Base-by-base conservation (phyloP, 805 yeast genomes). In the Wickerhamiella shivajii region DNA sequence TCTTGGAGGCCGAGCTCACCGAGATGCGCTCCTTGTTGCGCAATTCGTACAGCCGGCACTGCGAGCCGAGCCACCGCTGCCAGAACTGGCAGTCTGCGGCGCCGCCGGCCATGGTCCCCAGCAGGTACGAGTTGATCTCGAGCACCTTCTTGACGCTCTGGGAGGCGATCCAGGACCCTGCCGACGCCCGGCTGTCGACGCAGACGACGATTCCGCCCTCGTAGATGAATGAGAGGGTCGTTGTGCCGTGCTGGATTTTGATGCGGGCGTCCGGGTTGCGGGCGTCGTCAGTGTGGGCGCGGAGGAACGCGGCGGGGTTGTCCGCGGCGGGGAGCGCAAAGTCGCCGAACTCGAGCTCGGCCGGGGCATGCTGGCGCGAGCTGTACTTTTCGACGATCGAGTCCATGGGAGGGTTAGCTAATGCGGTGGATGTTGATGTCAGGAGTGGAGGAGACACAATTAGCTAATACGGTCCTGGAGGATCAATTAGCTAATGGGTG, bases 61-160 rank as follows among this genome's bases (percentile, higher is more conserved):
- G 96, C 12, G 93, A 65, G 42, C 98, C 98, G 40, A 90, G 68
- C 97, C 97, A 90, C 23, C 96, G 81, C 61, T 90, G 97, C 98
- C 98, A 90, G 60, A 67, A 90, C 58, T 90, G 98, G 66, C 98
- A 90, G 61, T 90, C 98, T 20, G 97, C 97, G 31, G 98, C 98
- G 64, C 97, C 97, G 61, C 98, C 98, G 21, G 98, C 98, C 95
- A 90, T 75, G 14, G 98, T 90, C 44, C 98, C 98, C 48, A 90
- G 67, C 43, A 90, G 61, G 56, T 80, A 78, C 34, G 96, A 95
- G 58, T 90, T 90, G 60, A 90, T 90, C 58, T 87, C 87, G 50
- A 90, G 84, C 36, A 90, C 98, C 59, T 90, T 90, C 60, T 87
- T 87, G 43, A 90, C 98, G 3, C 96, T 84, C 56, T 85, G 96